Percentiles rank a stretch among this genome's conserved stretches.
Conservation (phyloP, 2,329 filamentous ascomycete genomes). For the Sporothrix humicola region DNA sequence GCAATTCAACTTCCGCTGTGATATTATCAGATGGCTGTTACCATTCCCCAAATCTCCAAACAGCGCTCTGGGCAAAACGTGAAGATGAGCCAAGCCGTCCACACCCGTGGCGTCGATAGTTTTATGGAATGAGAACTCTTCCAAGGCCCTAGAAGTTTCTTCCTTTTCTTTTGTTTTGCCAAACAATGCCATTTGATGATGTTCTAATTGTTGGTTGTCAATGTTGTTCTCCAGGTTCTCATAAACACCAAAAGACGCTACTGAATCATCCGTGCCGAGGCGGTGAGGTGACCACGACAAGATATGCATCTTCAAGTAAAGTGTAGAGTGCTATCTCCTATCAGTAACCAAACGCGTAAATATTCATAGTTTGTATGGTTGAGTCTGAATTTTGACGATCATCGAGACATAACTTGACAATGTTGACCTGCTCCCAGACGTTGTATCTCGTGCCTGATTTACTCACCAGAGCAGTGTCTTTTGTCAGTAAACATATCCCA, state of each 20-base stretch:
- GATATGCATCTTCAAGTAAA: background rate
- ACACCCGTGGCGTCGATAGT: background rate
- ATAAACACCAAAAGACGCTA: background rate
- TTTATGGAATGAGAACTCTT: background rate
- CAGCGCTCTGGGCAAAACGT: background rate
- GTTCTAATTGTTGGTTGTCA: background rate
- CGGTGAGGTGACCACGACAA: background rate
- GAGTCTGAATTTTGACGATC: too few relatives aligned
- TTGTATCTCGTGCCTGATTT: too few relatives aligned
- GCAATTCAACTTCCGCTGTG: background rate
- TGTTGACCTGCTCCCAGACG: too few relatives aligned
- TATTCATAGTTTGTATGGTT: too few relatives aligned
- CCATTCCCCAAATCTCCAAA: background rate
- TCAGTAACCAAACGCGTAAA: background rate
- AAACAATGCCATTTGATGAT: background rate
- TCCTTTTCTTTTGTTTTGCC: background rate
- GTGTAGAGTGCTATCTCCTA: background rate
- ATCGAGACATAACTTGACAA: too few relatives aligned
- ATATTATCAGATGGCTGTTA: background rate
- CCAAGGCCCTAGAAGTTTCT: background rate
- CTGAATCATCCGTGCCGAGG: background rate
- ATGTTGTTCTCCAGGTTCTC: background rate
- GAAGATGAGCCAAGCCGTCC: background rate
- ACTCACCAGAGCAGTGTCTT: too few relatives aligned
- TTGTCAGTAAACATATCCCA: background rate